A percentile compares a stretch with the other conserved stretches of the same genome.
Evolutionary conservation across 345 rosid genomes (phyloP).

Genomic region (Citrus glauca): DNA sequence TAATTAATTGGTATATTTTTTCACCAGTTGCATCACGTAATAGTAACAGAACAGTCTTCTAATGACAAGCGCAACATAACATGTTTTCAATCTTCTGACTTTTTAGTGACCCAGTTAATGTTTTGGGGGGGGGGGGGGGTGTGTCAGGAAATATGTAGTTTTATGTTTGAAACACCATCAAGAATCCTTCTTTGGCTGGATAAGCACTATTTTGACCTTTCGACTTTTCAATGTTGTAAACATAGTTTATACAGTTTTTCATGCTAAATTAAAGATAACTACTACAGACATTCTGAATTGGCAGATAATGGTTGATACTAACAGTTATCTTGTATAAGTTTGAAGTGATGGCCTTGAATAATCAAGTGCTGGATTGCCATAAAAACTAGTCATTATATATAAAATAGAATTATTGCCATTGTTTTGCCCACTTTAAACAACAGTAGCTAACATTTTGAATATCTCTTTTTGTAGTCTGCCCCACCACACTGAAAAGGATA

Average conservation of each 20-base stretch:
- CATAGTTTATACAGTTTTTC: not conserved
- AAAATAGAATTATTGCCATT: not conserved
- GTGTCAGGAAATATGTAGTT: too few relatives aligned
- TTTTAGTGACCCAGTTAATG: too few relatives aligned
- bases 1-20: not conserved
- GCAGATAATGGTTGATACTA: not conserved
- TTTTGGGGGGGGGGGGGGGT: too few relatives aligned
- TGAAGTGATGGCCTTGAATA: not conserved
- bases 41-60: too few relatives aligned
- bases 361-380: not conserved
- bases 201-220: not conserved
- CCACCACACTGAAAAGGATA: slow-evolving; percentile 89
- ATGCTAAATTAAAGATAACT: not conserved
- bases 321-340: not conserved
- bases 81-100: too few relatives aligned
- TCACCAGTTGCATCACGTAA: too few relatives aligned
- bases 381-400: not conserved
- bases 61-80: too few relatives aligned
- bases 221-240: not conserved
- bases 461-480: slow-evolving; percentile 58
- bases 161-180: too few relatives aligned
- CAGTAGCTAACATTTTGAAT: slow-evolving; percentile 4
- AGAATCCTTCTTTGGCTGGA: not conserved
- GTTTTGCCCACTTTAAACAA: not conserved
- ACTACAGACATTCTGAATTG: not conserved